phyloP scores from a whole-genome alignment of 2,329 filamentous ascomycete species.

The Cercospora zeae-maydis region DNA sequence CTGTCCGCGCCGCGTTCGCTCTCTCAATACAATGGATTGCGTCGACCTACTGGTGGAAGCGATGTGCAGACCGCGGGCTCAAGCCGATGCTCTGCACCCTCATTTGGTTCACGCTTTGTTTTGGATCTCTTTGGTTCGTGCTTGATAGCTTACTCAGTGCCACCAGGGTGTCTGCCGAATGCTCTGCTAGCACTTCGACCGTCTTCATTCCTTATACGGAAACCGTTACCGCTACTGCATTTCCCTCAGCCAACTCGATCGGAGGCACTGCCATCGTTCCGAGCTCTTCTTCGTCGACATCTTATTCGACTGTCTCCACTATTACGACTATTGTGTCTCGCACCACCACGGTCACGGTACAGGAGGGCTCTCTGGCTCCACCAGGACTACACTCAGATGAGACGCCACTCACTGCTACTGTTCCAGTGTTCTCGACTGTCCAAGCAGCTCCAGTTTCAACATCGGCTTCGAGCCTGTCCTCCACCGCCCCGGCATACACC shows the following conservation, averaged over 20 bases:
- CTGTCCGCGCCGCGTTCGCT: neutral
- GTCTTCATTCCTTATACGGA: constrained; percentile 31
- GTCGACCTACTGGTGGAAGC: constrained; percentile 10
- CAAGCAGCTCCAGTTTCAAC: constrained; percentile 2
- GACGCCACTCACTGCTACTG: constrained; percentile 24
- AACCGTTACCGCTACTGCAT: constrained; percentile 22
- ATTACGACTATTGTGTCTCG: constrained; percentile 15
- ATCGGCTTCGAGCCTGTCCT: constrained; percentile 2
- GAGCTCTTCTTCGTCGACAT: constrained; percentile 6
- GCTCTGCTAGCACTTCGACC: constrained; percentile 24
- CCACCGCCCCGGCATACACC: constrained; percentile 8
- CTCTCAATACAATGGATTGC: neutral
- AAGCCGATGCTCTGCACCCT: neutral
- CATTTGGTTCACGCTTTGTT: constrained; percentile 25
- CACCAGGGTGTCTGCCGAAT: constrained; percentile 31
- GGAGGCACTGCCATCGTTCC: constrained; percentile 1
- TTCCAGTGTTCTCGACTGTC: neutral
- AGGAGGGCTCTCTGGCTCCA: neutral
- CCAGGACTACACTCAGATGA: constrained; percentile 1
- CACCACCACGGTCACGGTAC: constrained; percentile 12
- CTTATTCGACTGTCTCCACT: constrained; percentile 15
- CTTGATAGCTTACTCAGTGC: constrained; percentile 31
- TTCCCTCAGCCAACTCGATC: constrained; percentile 7
- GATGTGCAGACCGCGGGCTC: neutral
- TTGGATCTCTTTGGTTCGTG: constrained; percentile 25